Evolutionary conservation across 768 basidiomycete genomes (phyloP).

Genomic region (Mycena olivaceomarginata): DNA sequence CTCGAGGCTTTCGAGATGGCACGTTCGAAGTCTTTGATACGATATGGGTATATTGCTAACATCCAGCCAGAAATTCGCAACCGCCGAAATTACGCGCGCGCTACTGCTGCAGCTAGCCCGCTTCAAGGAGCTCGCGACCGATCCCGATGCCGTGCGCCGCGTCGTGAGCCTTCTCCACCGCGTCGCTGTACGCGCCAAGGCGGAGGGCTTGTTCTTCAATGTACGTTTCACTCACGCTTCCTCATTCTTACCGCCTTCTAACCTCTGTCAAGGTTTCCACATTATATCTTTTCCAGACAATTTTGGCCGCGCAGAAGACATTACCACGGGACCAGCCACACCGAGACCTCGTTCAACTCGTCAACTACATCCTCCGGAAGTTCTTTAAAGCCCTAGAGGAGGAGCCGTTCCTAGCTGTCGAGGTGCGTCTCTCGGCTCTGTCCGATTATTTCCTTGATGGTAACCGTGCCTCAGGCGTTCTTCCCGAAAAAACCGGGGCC

Average conservation of each 20-base stretch:
- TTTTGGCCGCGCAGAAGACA: slow-evolving; percentile 87
- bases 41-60: slow-evolving; percentile 22
- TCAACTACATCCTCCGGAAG: slow-evolving; percentile 80
- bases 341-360: slow-evolving; percentile 89
- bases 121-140: slow-evolving; percentile 84
- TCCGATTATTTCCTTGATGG: neutral
- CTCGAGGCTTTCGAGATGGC: slow-evolving; percentile 96
- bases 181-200: slow-evolving; percentile 92
- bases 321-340: slow-evolving; percentile 86
- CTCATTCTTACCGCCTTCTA: slow-evolving; percentile 17
- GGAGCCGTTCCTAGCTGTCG: slow-evolving; percentile 91
- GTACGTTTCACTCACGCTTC: slow-evolving; percentile 63
- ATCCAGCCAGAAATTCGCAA: slow-evolving; percentile 86
- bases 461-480: slow-evolving; percentile 74
- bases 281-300: slow-evolving; percentile 89
- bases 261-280: slow-evolving; percentile 84
- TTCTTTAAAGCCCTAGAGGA: slow-evolving; percentile 96
- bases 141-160: slow-evolving; percentile 88
- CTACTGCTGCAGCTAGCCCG: slow-evolving; percentile 88
- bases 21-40: slow-evolving; percentile 48
- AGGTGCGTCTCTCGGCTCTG: slow-evolving; percentile 69
- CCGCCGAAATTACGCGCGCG: slow-evolving; percentile 90
- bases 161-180: slow-evolving; percentile 93
- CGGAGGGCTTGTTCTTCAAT: slow-evolving; percentile 97
- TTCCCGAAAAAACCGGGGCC: slow-evolving; percentile 78